Base-by-base conservation (phyloP, 1,139 yeast species). In the Candida smagusa region DNA sequence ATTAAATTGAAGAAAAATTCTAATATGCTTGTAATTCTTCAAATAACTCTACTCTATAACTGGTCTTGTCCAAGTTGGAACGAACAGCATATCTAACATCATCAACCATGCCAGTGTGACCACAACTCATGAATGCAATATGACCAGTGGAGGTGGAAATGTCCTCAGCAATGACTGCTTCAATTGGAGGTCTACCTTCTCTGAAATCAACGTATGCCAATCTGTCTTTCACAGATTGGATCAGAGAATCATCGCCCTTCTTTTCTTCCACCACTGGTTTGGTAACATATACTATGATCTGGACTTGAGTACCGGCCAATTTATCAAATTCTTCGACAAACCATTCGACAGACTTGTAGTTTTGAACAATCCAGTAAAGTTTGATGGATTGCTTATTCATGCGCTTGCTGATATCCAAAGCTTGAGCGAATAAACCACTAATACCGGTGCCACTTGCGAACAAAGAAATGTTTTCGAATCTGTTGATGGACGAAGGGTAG, bases 381-480 rank as follows among this genome's bases (percentile, higher is more conserved):
- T 72, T 68, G 33, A 68, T 53, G 7, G 41, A 30, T 24, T 41
- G 39, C 24, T 34, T 38, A 9, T 29, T 3, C 24, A 34, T 23
- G 28, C 40, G 39, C 11, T 35, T 42, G 40, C 57, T 58, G 39
- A 63, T 47, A 31, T 52, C 52, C 30, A 48, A 45, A n/a, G 66
- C 67, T 46, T 65, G 67, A 22, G 60, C 54, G 45, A 58, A 67
- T 35, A 66, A 48, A 21, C 72, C 73, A 2, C 95, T 84, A 45
- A 86, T 71, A 48, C 95, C 95, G 43, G 82, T 81, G 35, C 92
- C 92, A 44, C 89, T 85, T 1, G 71, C 79, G 37, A 84, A 49
- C 34, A 84, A 65, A 12, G 82, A 56, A 3, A 72, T 63, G 37
- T 72, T 74, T 36, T 78, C 80, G 53, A 74, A 83, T 39, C 74